Conservation (phyloP, 2,329 filamentous ascomycete genomes). For the Didymosphaeria variabile region DNA sequence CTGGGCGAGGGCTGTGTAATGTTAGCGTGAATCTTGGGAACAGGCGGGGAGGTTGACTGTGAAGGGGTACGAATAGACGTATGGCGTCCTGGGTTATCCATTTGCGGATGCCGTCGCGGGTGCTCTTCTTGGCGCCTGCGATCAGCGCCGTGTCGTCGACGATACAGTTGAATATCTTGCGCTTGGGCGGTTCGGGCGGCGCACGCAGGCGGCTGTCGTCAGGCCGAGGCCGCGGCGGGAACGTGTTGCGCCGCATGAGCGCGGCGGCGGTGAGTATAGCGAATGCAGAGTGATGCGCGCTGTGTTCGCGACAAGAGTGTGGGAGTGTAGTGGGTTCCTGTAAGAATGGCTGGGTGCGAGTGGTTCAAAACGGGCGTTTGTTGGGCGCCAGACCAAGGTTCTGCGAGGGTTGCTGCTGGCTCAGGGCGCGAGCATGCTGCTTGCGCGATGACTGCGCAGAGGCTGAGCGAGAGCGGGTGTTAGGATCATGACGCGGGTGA, state of each 20-base stretch:
- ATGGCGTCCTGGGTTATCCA: constrained; percentile 61
- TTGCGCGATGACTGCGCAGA: constrained; percentile 33
- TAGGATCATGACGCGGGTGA: constrained; percentile 30
- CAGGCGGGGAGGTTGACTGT: constrained; percentile 51
- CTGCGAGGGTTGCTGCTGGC: constrained; percentile 19
- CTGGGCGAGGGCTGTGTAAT: constrained; percentile 54
- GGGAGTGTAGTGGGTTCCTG: constrained; percentile 9
- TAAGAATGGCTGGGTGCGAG: constrained; percentile 13
- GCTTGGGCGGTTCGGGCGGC: constrained; percentile 42
- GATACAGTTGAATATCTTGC: constrained; percentile 64
- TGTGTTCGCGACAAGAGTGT: background rate
- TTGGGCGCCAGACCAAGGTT: constrained; percentile 38
- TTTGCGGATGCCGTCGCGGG: constrained; percentile 61
- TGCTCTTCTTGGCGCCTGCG: constrained; percentile 61
- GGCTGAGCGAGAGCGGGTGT: constrained; percentile 30
- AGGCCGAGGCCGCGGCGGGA: constrained; percentile 41
- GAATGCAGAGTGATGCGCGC: constrained; percentile 16
- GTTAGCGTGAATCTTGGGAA: constrained; percentile 29
- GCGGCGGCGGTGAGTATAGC: constrained; percentile 17
- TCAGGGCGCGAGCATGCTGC: constrained; percentile 41
- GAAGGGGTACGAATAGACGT: constrained; percentile 60
- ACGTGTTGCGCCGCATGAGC: constrained; percentile 44
- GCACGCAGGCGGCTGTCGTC: constrained; percentile 35
- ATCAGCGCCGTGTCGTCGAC: constrained; percentile 62
- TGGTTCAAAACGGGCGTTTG: constrained; percentile 25